Conservation (phyloP, 768 basidiomycete species). For the Galerina marginata region DNA sequence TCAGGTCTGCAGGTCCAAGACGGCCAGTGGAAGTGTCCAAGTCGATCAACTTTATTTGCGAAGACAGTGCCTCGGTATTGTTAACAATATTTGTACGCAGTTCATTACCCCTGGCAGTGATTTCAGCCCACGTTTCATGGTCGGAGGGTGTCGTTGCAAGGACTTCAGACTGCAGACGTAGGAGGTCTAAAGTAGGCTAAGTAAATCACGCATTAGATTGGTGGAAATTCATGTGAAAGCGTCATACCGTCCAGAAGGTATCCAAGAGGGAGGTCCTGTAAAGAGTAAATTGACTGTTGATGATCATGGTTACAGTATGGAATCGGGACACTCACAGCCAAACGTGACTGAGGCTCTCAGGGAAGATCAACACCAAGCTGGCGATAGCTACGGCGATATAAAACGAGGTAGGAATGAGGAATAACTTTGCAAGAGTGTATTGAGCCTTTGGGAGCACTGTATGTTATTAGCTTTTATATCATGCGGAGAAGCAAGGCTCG, state of each 20-base stretch:
- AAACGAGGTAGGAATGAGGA: constrained; percentile 44
- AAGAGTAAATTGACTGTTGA: neutral
- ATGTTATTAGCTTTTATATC: constrained; percentile 1
- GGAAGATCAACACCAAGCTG: constrained; percentile 45
- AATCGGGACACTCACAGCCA: constrained; percentile 38
- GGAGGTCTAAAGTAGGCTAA: constrained; percentile 39
- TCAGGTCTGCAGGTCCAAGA: constrained; percentile 47
- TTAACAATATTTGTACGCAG: constrained; percentile 34
- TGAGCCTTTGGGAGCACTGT: constrained; percentile 44
- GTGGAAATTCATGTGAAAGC: neutral
- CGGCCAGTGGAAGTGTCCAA: constrained; percentile 49
- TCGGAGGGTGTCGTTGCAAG: constrained; percentile 40
- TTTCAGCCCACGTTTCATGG: constrained; percentile 34
- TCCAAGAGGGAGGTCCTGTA: constrained; percentile 33
- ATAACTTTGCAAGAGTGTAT: constrained; percentile 45
- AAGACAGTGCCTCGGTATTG: constrained; percentile 36
- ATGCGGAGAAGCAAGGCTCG: neutral
- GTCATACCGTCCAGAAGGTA: constrained; percentile 36
- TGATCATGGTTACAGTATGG: neutral
- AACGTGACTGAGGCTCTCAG: constrained; percentile 47
- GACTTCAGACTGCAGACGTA: constrained; percentile 38
- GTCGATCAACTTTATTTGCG: constrained; percentile 44
- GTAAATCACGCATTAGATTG: neutral
- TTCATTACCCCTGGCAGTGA: constrained; percentile 29
- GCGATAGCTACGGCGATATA: constrained; percentile 47